Base-by-base conservation (phyloP, 2,329 filamentous ascomycete species). In the Phoma herbarum region DNA sequence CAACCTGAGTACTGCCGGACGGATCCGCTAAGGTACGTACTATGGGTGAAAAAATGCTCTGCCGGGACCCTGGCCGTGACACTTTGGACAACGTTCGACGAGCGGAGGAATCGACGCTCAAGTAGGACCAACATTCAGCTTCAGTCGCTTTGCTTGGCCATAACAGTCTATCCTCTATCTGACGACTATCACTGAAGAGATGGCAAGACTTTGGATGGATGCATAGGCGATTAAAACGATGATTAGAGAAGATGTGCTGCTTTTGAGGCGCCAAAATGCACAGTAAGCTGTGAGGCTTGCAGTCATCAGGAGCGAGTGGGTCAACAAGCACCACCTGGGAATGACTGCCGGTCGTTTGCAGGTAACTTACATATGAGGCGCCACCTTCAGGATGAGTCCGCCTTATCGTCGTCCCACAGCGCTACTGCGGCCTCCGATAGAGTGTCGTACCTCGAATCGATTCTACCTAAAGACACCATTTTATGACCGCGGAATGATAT, bases 371-470 rank as follows among this genome's bases (percentile, higher is more conserved):
- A 43, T 25, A 48, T 62, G 63, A 55, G 57, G 58, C 47, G 35
- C 52, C 58, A 56, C 68, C 66, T 67, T 63, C 64, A 61, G 55
- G 64, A 62, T 59, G 62, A 62, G 56, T 50, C 56, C 70, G 66
- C 74, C 74, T 78, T 78, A 78, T 78, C 75, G 69, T 67, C 62
- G 73, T 77, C 73, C 66, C 74, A 77, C 69, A 60, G 53, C 64
- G 58, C 60, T 57, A 63, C 56, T 51, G 52, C 52, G 57, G 63
- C 68, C 59, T 63, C 59, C 65, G 71, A 74, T 74, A 71, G 69
- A 73, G 61, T 59, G 53, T 53, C 57, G 50, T 48, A 52, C 48
- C 65, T 62, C 62, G 52, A 64, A 42, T 57, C 26, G 26, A 47
- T 52, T 54, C 56, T 63, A 62, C 52, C 48, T 61, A 53, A 42